Evolutionary conservation across 73 alveolate species (phyloP).

Genomic region (Tetrahymena elliotti): DNA sequence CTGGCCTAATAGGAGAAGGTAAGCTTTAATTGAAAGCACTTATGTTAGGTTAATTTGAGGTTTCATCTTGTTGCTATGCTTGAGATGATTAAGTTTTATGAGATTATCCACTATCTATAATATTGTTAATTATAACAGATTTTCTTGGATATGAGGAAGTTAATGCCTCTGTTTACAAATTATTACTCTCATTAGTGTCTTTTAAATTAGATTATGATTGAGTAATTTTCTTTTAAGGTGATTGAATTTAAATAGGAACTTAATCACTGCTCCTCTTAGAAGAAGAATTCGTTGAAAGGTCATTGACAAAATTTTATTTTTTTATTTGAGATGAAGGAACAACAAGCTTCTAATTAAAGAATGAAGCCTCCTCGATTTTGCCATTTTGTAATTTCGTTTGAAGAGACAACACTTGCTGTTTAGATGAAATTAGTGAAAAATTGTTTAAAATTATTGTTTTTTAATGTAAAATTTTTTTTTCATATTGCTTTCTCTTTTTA

Average conservation of each 20-base stretch:
- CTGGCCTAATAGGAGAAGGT: neutral
- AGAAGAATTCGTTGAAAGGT: neutral
- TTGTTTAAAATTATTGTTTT: neutral
- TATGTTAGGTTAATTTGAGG: neutral
- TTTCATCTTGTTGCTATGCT: neutral
- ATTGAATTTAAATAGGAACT: neutral
- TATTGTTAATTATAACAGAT: neutral
- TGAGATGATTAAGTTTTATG: neutral
- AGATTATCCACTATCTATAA: neutral
- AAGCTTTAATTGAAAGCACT: neutral
- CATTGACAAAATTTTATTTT: neutral
- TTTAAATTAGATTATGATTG: neutral
- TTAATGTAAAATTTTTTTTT: neutral
- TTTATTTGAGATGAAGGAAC: neutral
- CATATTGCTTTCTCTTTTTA: neutral
- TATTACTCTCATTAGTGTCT: neutral
- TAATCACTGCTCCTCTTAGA: neutral
- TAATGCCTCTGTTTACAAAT: neutral
- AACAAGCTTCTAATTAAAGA: neutral
- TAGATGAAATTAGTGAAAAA: neutral
- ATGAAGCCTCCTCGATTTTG: neutral
- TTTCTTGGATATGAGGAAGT: neutral
- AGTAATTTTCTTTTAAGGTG: neutral
- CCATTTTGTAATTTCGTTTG: neutral
- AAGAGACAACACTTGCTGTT: neutral